Evolutionary conservation across 2,329 filamentous ascomycete genomes (phyloP), one percentile per base, ranked within the genome.

Genomic region (Xylaria sp.): DNA sequence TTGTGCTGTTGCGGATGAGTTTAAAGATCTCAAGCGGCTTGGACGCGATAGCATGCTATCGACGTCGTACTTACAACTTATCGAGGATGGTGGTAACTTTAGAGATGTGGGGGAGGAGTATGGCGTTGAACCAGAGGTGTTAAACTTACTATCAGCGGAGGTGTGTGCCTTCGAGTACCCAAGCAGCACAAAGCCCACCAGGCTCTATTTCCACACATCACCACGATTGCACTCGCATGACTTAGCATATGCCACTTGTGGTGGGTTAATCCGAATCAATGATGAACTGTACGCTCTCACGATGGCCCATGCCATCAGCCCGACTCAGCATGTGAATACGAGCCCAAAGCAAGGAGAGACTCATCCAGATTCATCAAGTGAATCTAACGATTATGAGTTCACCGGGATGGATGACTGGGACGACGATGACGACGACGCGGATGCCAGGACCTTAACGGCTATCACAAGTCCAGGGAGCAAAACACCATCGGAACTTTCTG

Each of bases 381-480:
- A 53, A 15, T 59, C 60, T 1, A 57, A 61, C 33, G 61, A 64
- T 51, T 64, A 58, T 37, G 64, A 66, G 45, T 58, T 66, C 33
- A 66, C 64, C 0, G 64, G 61, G 0, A 58, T 61, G 50, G 61
- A 56, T 7, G 57, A 61, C 6, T 66, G 60, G 57, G 61, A 64
- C 25, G 63, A 64, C 19, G 63, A 63, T 4, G 60, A 51, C 11
- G 57, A 60, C 9, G 60, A 61, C 15, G 52, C 28, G 31, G 53
- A 63, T 14, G 31, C 8, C 6, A 51, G 38, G 19, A 55, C 61
- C 12, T 31, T 64, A 7, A 56, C 61, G 37, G 33, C 64, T 14
- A 33, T 65, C 12, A 65, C 63, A 19, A 65, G 63, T 19, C 43
- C 43, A 4, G 60, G 63, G 19, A 65, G 63, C 31, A 60, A 53